Conservation (phyloP, 768 basidiomycete genomes). For the Amylocystis lapponica region DNA sequence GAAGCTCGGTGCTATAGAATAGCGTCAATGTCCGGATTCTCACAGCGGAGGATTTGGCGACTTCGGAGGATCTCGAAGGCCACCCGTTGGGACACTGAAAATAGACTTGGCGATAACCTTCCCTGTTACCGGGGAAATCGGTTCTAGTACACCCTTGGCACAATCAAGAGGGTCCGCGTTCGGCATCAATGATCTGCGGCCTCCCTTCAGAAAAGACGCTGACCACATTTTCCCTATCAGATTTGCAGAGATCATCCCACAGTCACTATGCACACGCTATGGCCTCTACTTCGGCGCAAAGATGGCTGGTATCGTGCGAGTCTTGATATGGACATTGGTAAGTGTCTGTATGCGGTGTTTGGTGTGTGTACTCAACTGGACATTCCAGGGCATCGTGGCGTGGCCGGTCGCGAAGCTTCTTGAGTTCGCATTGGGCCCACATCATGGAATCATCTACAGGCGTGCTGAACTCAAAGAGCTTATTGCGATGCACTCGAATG, state of each 20-base stretch:
- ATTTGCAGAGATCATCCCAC: constrained; percentile 89
- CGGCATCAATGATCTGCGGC: too few species aligned
- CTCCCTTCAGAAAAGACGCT: too few species aligned
- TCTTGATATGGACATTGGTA: constrained; percentile 67
- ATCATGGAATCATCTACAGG: constrained; percentile 90
- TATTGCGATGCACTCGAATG: constrained; percentile 80
- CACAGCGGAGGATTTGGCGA: too few species aligned
- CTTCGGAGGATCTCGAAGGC: too few species aligned
- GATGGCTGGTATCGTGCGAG: constrained; percentile 66
- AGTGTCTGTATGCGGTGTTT: background rate
- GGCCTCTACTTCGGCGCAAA: constrained; percentile 86
- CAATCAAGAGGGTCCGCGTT: too few species aligned
- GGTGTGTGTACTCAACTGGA: background rate
- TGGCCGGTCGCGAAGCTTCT: constrained; percentile 87
- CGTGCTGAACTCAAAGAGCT: constrained; percentile 81
- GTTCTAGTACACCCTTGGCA: too few species aligned
- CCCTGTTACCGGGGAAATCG: too few species aligned
- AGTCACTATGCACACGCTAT: constrained; percentile 87
- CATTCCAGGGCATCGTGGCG: constrained; percentile 57
- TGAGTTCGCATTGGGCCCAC: constrained; percentile 69
- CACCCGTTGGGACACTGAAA: too few species aligned
- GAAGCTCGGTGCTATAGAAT: too few species aligned
- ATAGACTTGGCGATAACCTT: too few species aligned
- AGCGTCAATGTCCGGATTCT: too few species aligned
- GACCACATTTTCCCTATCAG: constrained; percentile 31